A percentile compares a stretch with the other conserved stretches of the same genome.
Evolutionary conservation across 192 early-diverging fungal species (phyloP).

Genomic region (Backusella macrospora): DNA sequence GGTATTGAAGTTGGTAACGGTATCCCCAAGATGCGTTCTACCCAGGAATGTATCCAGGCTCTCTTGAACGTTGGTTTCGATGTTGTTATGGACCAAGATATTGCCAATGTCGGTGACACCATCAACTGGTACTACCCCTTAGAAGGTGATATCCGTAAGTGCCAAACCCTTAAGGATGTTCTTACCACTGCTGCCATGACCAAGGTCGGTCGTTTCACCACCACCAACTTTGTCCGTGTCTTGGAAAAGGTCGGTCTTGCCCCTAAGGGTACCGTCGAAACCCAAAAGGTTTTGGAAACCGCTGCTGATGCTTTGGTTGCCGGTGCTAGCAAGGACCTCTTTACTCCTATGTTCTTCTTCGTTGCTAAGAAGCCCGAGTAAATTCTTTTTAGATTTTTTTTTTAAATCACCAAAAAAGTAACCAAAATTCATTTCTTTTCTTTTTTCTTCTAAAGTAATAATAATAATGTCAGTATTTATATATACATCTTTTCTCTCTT

Average conservation of each 20-base stretch:
- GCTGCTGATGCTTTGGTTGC: slow-evolving; percentile 83
- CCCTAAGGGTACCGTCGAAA: slow-evolving; percentile 84
- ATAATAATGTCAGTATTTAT: slow-evolving; percentile 3
- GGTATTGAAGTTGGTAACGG: slow-evolving; percentile 92
- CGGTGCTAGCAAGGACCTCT: slow-evolving; percentile 78
- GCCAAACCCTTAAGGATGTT: slow-evolving; percentile 53
- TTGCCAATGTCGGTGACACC: slow-evolving; percentile 68
- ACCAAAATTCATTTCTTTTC: background rate
- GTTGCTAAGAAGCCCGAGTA: slow-evolving; percentile 68
- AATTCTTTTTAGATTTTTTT: background rate
- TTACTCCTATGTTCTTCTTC: slow-evolving; percentile 96
- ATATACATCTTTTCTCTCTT: background rate
- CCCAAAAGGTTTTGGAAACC: slow-evolving; percentile 77
- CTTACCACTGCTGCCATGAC: slow-evolving; percentile 54
- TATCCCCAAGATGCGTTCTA: slow-evolving; percentile 83
- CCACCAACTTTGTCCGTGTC: slow-evolving; percentile 72
- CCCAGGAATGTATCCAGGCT: slow-evolving; percentile 73
- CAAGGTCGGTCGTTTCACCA: slow-evolving; percentile 67
- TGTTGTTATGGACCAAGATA: slow-evolving; percentile 66
- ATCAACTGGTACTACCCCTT: slow-evolving; percentile 87
- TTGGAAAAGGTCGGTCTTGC: slow-evolving; percentile 85
- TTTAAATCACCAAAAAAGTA: slow-evolving; percentile 6
- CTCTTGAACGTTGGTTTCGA: slow-evolving; percentile 89
- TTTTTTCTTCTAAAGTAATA: background rate
- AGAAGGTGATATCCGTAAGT: slow-evolving; percentile 59